These are phyloP conservation scores for Penicillium salamii DNA, from an alignment of 495 filamentous ascomycete genomes.

Conservation along the genomic window DNA sequence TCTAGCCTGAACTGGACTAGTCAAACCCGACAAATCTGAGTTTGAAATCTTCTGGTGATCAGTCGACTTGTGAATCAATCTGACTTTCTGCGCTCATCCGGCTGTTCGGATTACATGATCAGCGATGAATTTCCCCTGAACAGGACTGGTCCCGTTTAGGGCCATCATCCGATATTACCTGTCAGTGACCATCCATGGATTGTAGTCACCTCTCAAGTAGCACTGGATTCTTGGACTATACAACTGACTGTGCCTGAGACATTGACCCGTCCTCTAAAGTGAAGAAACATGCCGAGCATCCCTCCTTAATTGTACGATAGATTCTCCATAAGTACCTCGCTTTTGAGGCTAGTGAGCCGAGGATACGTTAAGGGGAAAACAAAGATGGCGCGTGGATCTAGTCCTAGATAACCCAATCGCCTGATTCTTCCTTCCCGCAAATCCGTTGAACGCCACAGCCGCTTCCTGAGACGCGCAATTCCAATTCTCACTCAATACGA, in stretches of 20 bases:
- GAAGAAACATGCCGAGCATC: too few species aligned
- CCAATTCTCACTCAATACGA: not conserved
- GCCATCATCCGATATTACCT: too few species aligned
- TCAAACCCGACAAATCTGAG: not conserved
- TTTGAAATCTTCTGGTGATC: constrained; percentile 1
- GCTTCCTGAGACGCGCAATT: constrained; percentile 1
- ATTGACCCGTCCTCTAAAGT: too few species aligned
- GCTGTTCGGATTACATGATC: not conserved
- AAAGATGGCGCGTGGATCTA: constrained; percentile 1
- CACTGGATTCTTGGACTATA: too few species aligned
- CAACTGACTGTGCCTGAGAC: too few species aligned
- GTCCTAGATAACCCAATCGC: constrained; percentile 16
- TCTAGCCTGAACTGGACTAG: not conserved
- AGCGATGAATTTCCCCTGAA: not conserved
- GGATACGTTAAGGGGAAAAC: not conserved
- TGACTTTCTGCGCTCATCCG: not conserved
- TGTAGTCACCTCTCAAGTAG: too few species aligned
- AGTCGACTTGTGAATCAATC: constrained; percentile 1
- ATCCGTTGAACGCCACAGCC: constrained; percentile 16
- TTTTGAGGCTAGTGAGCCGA: not conserved
- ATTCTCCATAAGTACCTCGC: not conserved
- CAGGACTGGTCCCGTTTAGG: not conserved
- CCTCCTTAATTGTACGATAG: too few species aligned
- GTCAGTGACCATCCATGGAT: too few species aligned
- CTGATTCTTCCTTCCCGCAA: constrained; percentile 7